Base-by-base conservation (phyloP, 2,329 filamentous ascomycete genomes). In the Trichoderma afroharzianum region DNA sequence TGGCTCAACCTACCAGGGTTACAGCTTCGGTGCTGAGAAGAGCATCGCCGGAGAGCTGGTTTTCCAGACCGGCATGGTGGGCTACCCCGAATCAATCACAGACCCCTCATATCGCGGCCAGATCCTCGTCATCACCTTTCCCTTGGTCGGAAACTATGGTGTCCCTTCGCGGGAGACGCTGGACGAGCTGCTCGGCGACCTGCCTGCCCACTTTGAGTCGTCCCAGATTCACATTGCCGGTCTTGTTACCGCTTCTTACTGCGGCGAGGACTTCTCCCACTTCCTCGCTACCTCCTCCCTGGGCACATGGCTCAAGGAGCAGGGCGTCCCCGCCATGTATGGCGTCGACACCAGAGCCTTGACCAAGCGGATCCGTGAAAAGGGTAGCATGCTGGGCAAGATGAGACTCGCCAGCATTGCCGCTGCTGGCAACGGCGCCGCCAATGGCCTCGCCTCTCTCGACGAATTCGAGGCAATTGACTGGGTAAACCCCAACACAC, bases 1-100 rank as follows among this genome's bases (percentile, higher is more conserved):
- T 86, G 94, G 95, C 83, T 90, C 92, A 72, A 89, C 94, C 80
- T 97, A 94, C 87, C 93, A 97, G 81, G 96, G 96, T 77, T 94
- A 93, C 86, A 97, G 94, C 88, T 99, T 99, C 81, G 96, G 96
- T 83, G 95, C 95, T 74, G 88, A 93, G 79, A 97, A 95, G 88
- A 97, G 93, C 85, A 90, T 97, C 79, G 93, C 95, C 76, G 96
- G 96, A 82, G 96, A 99, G 87, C 88, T 99, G 81, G 96, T 99
- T 84, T 99, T 99, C 86, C 95, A 98, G 88, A 99, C 96, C 72
- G 96, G 96, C 83, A 97, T 98, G 95, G 96, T 98, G 77, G 96
- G 96, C 79, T 99, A 99, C 82, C 95, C 96, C 55, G 96, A 99
- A 86, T 97, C 92, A 62, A 88, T 96, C 77, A 95, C 93, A 73